These are phyloP conservation scores for Fusarium sterilihyphosum DNA, from an alignment of 2,329 filamentous ascomycete genomes.

Conservation along the genomic window DNA sequence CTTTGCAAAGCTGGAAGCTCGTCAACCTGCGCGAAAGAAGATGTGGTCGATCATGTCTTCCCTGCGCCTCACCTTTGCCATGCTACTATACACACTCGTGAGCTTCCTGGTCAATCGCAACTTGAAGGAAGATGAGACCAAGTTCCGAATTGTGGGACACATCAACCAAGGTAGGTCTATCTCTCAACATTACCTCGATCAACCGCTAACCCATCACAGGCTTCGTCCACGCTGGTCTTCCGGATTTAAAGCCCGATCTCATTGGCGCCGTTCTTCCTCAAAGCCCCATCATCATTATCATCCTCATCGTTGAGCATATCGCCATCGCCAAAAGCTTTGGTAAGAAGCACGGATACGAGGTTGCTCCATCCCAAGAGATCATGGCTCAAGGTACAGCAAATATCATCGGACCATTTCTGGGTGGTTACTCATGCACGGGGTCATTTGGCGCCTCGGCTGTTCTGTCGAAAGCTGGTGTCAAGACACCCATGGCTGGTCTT, in stretches of 20 bases:
- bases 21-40: conserved; percentile 68
- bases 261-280: conserved; percentile 68
- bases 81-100: conserved; percentile 79
- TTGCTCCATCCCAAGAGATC: conserved; percentile 82
- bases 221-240: conserved; percentile 55
- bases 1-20: conserved; percentile 69
- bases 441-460: conserved; percentile 77
- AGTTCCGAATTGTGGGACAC: conserved; percentile 70
- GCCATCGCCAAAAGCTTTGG: conserved; percentile 87
- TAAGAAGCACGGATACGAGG: conserved; percentile 80
- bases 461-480: conserved; percentile 84
- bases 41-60: conserved; percentile 80
- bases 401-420: conserved; percentile 78
- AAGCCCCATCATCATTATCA: conserved; percentile 77
- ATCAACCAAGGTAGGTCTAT: conserved; percentile 67
- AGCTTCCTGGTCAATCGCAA: conserved; percentile 73
- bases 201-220: conserved; percentile 16
- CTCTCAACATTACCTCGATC: rapidly evolving
- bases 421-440: conserved; percentile 58
- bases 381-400: conserved; percentile 82
- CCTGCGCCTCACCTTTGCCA: conserved; percentile 77
- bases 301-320: conserved; percentile 84
- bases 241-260: conserved; percentile 60
- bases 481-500: conserved; percentile 80
- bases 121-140: conserved; percentile 55